phyloP scores from a whole-genome alignment of 345 rosid genomes.

The Populus alba region DNA sequence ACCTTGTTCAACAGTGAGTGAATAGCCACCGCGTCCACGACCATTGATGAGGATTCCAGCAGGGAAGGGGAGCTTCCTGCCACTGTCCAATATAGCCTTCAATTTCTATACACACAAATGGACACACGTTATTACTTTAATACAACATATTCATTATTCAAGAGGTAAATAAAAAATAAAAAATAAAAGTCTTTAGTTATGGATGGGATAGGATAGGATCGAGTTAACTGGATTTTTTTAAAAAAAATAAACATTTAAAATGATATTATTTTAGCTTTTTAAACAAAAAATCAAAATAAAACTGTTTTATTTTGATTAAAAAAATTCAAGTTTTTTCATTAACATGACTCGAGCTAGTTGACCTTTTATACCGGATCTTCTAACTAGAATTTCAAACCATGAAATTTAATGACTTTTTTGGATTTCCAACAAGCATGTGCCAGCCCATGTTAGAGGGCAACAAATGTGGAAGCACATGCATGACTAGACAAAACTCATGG shows the following conservation, averaged over 20 bases:
- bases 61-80: slow-evolving; percentile 65
- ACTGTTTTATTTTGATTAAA: no score
- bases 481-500: background rate
- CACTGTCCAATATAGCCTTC: slow-evolving; percentile 54
- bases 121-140: background rate
- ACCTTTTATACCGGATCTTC: no score
- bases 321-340: no score
- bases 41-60: slow-evolving; percentile 94
- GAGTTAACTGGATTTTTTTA: no score
- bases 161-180: no score
- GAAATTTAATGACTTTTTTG: background rate
- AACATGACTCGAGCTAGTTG: no score
- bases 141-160: background rate
- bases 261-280: no score
- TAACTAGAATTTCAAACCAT: background rate
- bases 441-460: background rate
- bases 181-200: no score
- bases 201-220: no score
- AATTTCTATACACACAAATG: slow-evolving; percentile 40
- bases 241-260: no score
- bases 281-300: no score
- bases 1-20: slow-evolving; percentile 81
- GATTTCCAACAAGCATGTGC: background rate
- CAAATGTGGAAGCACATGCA: slow-evolving; percentile 10
- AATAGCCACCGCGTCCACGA: slow-evolving; percentile 59